Evolutionary conservation across 2,329 filamentous ascomycete species (phyloP).

Genomic region (Verticillium klebahnii): DNA sequence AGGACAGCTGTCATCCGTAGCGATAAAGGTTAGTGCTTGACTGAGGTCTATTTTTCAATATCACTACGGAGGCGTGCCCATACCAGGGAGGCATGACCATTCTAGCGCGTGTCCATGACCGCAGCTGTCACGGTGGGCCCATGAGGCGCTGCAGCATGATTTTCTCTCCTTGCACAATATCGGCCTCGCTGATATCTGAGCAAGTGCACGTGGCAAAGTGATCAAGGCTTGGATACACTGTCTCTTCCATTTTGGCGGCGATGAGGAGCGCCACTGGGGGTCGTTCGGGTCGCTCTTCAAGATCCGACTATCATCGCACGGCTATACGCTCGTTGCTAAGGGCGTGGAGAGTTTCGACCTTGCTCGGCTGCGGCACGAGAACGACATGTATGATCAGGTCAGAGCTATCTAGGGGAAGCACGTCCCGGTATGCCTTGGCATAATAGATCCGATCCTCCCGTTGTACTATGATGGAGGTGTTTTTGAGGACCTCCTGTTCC

Average conservation of each 20-base stretch:
- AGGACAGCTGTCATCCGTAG: no score
- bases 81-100: no score
- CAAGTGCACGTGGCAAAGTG: not conserved
- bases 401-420: constrained; percentile 23
- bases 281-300: constrained; percentile 28
- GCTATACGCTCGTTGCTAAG: constrained; percentile 35
- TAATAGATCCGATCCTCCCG: constrained; percentile 19
- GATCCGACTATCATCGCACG: constrained; percentile 24
- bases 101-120: no score
- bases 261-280: not conserved
- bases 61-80: no score
- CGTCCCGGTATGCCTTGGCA: constrained; percentile 30
- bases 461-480: constrained; percentile 25
- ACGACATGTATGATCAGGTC: constrained; percentile 24
- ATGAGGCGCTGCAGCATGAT: not conserved
- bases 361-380: constrained; percentile 20
- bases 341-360: constrained; percentile 23
- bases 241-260: not conserved
- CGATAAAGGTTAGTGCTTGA: no score
- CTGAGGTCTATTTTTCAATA: no score
- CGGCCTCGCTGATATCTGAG: not conserved
- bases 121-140: no score
- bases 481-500: constrained; percentile 26
- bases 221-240: not conserved
- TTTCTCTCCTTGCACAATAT: not conserved